Conservation (phyloP, 495 filamentous ascomycete species). For the Penicillium paradoxum region DNA sequence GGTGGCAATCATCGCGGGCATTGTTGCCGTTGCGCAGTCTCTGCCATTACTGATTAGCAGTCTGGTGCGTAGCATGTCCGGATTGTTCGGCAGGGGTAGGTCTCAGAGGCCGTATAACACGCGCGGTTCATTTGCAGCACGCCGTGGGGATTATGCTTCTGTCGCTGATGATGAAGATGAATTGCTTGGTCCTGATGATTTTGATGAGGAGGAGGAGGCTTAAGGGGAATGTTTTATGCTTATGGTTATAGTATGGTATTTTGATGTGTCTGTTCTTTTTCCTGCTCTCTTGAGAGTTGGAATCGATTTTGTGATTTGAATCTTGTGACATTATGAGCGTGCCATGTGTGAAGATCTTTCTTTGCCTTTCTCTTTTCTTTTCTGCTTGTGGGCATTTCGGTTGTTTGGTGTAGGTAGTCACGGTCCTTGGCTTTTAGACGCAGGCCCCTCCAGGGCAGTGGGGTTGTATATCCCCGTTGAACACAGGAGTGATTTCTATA, state of each 20-base stretch:
- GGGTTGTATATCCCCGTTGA: neutral
- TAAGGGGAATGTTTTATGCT: slow-evolving; percentile 29
- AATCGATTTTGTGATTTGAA: slow-evolving; percentile 15
- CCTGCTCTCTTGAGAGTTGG: neutral
- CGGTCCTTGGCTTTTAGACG: neutral
- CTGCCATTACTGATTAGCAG: slow-evolving; percentile 64
- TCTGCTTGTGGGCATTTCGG: neutral
- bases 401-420: neutral
- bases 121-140: slow-evolving; percentile 77
- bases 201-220: slow-evolving; percentile 88
- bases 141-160: slow-evolving; percentile 75
- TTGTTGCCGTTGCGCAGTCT: slow-evolving; percentile 70
- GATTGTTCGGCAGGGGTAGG: slow-evolving; percentile 35
- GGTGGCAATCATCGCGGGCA: slow-evolving; percentile 67
- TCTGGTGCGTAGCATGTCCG: slow-evolving; percentile 60
- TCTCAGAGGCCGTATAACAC: slow-evolving; percentile 71
- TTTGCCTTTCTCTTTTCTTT: slow-evolving; percentile 6
- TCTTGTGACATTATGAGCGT: slow-evolving; percentile 27
- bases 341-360: slow-evolving; percentile 7
- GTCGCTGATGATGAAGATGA: slow-evolving; percentile 93
- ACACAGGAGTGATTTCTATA: neutral
- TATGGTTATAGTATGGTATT: neutral
- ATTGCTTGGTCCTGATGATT: slow-evolving; percentile 83
- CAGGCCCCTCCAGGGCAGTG: neutral
- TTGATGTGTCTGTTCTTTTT: neutral